Percentiles rank a stretch among this genome's conserved stretches.
Evolutionary conservation across 1,284 basidiomycete genomes (phyloP).

Genomic region (Irpex rosettiformis): DNA sequence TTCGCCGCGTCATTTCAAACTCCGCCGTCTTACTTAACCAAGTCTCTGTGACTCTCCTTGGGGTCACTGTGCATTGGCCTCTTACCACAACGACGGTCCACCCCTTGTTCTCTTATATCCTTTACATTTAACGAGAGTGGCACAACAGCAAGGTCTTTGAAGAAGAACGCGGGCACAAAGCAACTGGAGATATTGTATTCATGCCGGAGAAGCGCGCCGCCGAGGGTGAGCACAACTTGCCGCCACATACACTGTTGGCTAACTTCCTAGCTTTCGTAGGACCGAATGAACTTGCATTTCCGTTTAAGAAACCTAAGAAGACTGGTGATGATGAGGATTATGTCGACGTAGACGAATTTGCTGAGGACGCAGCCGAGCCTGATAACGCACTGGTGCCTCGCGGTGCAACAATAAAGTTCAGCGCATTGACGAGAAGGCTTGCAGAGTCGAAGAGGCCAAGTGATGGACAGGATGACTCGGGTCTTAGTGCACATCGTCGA

Average conservation of each 20-base stretch:
- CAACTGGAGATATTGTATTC: not conserved
- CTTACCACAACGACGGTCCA: not conserved
- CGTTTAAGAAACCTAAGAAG: slow-evolving; percentile 50
- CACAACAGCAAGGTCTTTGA: not conserved
- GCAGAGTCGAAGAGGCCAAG: slow-evolving; percentile 51
- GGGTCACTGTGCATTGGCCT: not conserved
- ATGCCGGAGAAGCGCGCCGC: slow-evolving; percentile 20
- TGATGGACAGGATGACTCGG: slow-evolving; percentile 28
- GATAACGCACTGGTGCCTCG: slow-evolving; percentile 56
- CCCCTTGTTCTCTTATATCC: not conserved
- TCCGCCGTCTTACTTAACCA: slow-evolving; percentile 21
- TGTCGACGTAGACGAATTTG: slow-evolving; percentile 50
- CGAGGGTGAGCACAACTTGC: slow-evolving; percentile 9
- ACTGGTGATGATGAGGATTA: slow-evolving; percentile 50
- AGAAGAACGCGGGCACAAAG: not conserved
- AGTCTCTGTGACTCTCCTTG: not conserved
- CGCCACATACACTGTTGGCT: slow-evolving; percentile 8
- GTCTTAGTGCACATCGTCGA: slow-evolving; percentile 49
- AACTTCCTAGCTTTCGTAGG: slow-evolving; percentile 18
- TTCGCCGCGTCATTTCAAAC: slow-evolving; percentile 16
- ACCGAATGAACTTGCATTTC: slow-evolving; percentile 35
- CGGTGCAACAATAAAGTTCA: slow-evolving; percentile 77
- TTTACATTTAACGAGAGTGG: not conserved
- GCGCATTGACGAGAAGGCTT: slow-evolving; percentile 72
- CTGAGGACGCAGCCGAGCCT: slow-evolving; percentile 38